Evolutionary conservation across 2,329 filamentous ascomycete species (phyloP).

Genomic region (Fusarium humuli): DNA sequence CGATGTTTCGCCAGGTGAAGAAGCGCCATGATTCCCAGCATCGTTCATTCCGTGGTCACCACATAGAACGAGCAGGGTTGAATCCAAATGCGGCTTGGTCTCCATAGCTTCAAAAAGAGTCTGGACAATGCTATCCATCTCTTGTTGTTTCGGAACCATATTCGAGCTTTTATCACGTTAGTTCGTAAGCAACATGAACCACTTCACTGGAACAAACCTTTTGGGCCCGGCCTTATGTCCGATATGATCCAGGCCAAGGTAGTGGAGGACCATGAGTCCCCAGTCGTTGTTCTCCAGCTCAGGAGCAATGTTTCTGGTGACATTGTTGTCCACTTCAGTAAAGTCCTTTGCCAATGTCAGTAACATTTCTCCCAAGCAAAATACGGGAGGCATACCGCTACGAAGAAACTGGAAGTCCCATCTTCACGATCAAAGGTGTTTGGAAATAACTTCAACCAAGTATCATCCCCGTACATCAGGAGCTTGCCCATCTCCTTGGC

Average conservation of each 20-base stretch:
- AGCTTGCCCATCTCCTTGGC: slow-evolving; percentile 77
- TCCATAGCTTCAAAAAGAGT: slow-evolving; percentile 82
- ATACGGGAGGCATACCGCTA: slow-evolving; percentile 77
- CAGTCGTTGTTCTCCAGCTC: slow-evolving; percentile 85
- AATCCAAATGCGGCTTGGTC: slow-evolving; percentile 74
- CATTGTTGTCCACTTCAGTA: slow-evolving; percentile 96
- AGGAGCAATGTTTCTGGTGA: slow-evolving; percentile 85
- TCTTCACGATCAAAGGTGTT: slow-evolving; percentile 87
- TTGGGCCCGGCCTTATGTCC: slow-evolving; percentile 93
- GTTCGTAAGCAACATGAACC: not conserved
- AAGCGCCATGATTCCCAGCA: slow-evolving; percentile 95
- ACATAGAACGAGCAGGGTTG: slow-evolving; percentile 85
- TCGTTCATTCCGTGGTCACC: slow-evolving; percentile 99
- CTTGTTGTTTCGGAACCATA: slow-evolving; percentile 91
- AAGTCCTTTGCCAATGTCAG: slow-evolving; percentile 75
- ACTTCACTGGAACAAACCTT: slow-evolving; percentile 63
- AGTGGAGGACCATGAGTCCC: slow-evolving; percentile 95
- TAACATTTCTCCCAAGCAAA: not conserved
- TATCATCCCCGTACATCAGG: slow-evolving; percentile 97
- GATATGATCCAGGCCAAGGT: slow-evolving; percentile 95
- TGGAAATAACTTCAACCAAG: slow-evolving; percentile 97
- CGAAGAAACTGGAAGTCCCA: slow-evolving; percentile 97
- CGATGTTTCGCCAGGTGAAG: slow-evolving; percentile 92
- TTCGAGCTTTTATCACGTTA: slow-evolving; percentile 69
- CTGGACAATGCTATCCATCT: slow-evolving; percentile 89